These are phyloP conservation scores for Circinella minor DNA, from an alignment of 371 early-diverging fungal species.

Conservation along the genomic window DNA sequence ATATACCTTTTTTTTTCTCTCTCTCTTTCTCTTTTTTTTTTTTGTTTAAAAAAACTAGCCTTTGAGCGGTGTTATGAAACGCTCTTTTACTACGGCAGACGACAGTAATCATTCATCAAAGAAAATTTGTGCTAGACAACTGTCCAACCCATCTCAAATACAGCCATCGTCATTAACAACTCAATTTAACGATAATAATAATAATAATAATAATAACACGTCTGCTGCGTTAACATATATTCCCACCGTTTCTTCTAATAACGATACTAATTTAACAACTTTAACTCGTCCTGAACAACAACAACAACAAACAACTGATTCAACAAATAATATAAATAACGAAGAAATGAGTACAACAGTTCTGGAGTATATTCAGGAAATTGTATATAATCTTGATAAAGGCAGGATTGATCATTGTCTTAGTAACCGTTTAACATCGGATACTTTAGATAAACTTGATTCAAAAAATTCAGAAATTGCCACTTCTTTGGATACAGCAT, in stretches of 20 bases:
- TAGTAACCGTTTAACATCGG: conserved; percentile 13
- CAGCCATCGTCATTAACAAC: conserved; percentile 3
- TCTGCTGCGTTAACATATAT: conserved; percentile 7
- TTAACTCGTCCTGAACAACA: background rate
- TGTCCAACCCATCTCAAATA: conserved; percentile 16
- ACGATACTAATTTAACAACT: background rate
- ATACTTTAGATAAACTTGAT: conserved; percentile 17
- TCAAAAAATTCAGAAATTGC: conserved; percentile 23
- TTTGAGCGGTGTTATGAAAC: conserved; percentile 45
- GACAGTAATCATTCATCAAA: conserved; percentile 31
- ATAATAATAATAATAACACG: conserved; percentile 5
- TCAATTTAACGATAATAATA: background rate
- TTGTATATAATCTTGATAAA: conserved; percentile 33
- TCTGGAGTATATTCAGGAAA: conserved; percentile 33
- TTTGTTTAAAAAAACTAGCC: background rate
- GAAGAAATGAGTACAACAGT: conserved; percentile 19
- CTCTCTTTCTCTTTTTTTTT: background rate
- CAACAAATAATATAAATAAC: conserved; percentile 3
- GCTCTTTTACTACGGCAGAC: conserved; percentile 31
- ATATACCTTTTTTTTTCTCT: background rate
- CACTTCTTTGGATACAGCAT: conserved; percentile 29
- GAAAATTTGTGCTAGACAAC: conserved; percentile 26
- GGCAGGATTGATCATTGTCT: conserved; percentile 33
- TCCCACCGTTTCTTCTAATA: conserved; percentile 13
- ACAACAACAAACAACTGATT: background rate